These are phyloP conservation scores for Beauveria pseudobassiana DNA, from an alignment of 2,329 filamentous ascomycete species.

Conservation along the genomic window DNA sequence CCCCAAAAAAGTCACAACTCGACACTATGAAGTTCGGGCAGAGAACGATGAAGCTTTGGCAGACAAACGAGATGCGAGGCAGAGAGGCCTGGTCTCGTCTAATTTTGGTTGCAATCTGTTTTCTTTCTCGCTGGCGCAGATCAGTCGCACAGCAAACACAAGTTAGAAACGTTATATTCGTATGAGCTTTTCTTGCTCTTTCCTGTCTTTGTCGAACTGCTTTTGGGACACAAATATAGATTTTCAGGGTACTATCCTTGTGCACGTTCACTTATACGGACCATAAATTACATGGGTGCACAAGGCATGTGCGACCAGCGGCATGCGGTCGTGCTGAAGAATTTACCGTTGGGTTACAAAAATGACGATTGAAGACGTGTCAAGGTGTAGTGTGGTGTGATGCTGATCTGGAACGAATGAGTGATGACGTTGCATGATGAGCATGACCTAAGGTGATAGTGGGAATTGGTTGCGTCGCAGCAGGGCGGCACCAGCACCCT, in stretches of 20 bases:
- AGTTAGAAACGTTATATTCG: not conserved
- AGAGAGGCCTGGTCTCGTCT: not conserved
- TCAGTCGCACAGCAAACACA: not conserved
- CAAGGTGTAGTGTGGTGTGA: not conserved
- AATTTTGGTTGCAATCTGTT: not conserved
- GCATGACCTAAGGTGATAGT: not conserved
- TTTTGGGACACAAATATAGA: not conserved
- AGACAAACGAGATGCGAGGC: not conserved
- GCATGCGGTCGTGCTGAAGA: not conserved
- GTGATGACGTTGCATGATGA: too few relatives aligned
- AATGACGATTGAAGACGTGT: too few relatives aligned
- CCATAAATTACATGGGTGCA: not conserved
- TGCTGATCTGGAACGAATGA: not conserved
- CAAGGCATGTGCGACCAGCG: not conserved
- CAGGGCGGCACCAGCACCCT: not conserved
- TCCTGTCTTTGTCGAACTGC: not conserved
- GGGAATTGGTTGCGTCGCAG: not conserved
- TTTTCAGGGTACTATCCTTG: not conserved
- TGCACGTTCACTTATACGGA: not conserved
- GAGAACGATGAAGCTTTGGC: not conserved
- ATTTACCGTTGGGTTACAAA: not conserved
- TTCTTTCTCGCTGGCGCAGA: not conserved
- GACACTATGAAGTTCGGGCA: too few relatives aligned
- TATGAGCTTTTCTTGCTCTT: not conserved
- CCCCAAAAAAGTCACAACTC: not conserved